phyloP scores from a whole-genome alignment of 768 basidiomycete species.

The Suillus weaverae region DNA sequence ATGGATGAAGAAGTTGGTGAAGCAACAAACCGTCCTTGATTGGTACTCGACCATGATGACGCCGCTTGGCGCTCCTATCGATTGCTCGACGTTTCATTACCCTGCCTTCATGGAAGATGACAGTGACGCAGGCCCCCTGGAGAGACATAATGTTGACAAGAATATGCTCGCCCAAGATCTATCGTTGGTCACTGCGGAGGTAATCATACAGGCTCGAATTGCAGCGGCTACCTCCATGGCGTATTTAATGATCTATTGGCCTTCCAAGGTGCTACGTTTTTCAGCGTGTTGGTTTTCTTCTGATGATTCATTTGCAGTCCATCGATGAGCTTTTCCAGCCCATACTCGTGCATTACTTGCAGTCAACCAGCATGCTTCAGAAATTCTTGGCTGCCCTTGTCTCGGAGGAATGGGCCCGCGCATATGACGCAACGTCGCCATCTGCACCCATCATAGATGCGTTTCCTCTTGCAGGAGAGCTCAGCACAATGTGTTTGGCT shows the following conservation, averaged over 20 bases:
- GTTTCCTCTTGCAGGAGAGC: slow-evolving; percentile 61
- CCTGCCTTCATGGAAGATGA: slow-evolving; percentile 52
- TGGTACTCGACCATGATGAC: slow-evolving; percentile 92
- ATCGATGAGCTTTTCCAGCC: slow-evolving; percentile 72
- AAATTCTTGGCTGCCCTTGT: slow-evolving; percentile 83
- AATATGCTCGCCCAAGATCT: slow-evolving; percentile 91
- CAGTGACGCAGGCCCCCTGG: slow-evolving; percentile 40
- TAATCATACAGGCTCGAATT: slow-evolving; percentile 76
- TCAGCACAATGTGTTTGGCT: slow-evolving; percentile 65
- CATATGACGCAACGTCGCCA: slow-evolving; percentile 41
- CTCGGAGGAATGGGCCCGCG: slow-evolving; percentile 87
- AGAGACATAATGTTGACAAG: slow-evolving; percentile 94
- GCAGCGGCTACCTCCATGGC: slow-evolving; percentile 79
- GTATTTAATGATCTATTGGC: slow-evolving; percentile 66
- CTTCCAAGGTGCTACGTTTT: slow-evolving; percentile 44
- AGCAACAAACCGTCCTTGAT: slow-evolving; percentile 63
- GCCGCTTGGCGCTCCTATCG: slow-evolving; percentile 79
- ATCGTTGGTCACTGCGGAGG: slow-evolving; percentile 73
- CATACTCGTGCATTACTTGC: slow-evolving; percentile 75
- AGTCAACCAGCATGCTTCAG: slow-evolving; percentile 90
- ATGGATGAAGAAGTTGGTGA: slow-evolving; percentile 52
- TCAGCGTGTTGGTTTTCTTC: neutral
- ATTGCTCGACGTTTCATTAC: slow-evolving; percentile 66
- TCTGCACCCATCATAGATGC: slow-evolving; percentile 49
- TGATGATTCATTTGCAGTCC: slow-evolving; percentile 23